Percentiles rank a stretch among this genome's conserved stretches.
Conservation (phyloP, 768 basidiomycete species). For the Obba rivulosa region DNA sequence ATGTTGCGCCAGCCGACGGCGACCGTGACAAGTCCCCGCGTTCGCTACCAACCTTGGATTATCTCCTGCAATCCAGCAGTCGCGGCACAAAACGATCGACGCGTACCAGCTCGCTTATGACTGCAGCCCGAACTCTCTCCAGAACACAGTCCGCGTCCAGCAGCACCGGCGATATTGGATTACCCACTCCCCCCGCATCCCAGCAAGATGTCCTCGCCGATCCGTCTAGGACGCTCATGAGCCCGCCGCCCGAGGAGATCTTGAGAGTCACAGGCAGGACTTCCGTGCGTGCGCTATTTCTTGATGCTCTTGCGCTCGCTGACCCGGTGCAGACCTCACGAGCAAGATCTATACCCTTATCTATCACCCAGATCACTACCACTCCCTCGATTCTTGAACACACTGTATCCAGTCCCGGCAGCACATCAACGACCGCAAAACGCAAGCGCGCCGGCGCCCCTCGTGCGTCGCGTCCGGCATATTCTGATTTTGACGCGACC, state of each 20-base stretch:
- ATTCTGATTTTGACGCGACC: conserved; percentile 5
- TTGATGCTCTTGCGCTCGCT: conserved; percentile 18
- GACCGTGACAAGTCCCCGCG: background rate
- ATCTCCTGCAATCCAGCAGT: conserved; percentile 7
- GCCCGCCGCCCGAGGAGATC: conserved; percentile 60
- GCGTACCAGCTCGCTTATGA: too few relatives aligned
- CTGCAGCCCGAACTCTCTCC: too few relatives aligned
- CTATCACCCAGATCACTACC: conserved; percentile 3
- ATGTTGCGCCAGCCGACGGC: background rate
- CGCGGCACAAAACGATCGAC: conserved; percentile 8
- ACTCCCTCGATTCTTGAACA: conserved; percentile 10
- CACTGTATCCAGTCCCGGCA: background rate
- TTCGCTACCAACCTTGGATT: conserved; percentile 8
- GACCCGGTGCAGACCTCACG: conserved; percentile 13
- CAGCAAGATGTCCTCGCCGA: conserved; percentile 18
- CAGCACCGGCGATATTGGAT: conserved; percentile 11
- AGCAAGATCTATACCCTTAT: conserved; percentile 14
- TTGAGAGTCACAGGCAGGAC: conserved; percentile 21
- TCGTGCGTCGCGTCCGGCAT: conserved; percentile 9
- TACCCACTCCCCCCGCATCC: conserved; percentile 22
- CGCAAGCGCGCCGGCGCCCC: conserved; percentile 33
- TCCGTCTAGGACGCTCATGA: conserved; percentile 37
- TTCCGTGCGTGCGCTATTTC: conserved; percentile 19
- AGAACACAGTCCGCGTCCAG: background rate
- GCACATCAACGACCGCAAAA: conserved; percentile 20